Percentiles rank a stretch among this genome's conserved stretches.
These are phyloP conservation scores for Ophiostoma fasciatum DNA, from an alignment of 2,329 filamentous ascomycete genomes.

Conservation along the genomic window DNA sequence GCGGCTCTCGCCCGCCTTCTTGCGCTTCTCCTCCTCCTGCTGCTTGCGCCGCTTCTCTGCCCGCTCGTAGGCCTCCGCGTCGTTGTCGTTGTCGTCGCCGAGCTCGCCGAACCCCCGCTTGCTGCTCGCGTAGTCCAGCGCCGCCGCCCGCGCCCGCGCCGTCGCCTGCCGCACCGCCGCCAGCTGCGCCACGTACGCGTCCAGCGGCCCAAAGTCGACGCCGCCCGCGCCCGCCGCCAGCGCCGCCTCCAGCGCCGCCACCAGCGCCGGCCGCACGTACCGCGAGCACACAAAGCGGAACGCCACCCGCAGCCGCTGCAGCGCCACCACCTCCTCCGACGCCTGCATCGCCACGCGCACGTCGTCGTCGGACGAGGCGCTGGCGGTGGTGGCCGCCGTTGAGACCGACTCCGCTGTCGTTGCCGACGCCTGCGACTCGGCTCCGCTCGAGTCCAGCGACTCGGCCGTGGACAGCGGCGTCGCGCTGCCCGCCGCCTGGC, in stretches of 20 bases:
- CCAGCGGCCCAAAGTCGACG: constrained; percentile 53
- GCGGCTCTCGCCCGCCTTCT: constrained; percentile 58
- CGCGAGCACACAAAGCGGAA: constrained; percentile 48
- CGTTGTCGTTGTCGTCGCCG: constrained; percentile 47
- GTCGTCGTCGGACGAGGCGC: constrained; percentile 22
- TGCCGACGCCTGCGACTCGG: constrained; percentile 28
- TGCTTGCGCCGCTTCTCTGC: constrained; percentile 72
- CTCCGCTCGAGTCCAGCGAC: constrained; percentile 18
- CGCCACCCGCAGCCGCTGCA: constrained; percentile 50
- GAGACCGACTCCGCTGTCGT: constrained; percentile 22
- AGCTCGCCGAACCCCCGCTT: constrained; percentile 43
- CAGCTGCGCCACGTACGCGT: constrained; percentile 53
- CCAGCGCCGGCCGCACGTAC: constrained; percentile 38
- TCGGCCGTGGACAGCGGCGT: constrained; percentile 18
- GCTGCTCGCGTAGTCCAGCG: constrained; percentile 48
- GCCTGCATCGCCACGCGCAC: constrained; percentile 29
- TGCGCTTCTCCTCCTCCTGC: constrained; percentile 80
- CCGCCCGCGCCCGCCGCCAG: constrained; percentile 19
- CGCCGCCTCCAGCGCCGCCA: constrained; percentile 24
- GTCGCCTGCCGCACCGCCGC: constrained; percentile 57
- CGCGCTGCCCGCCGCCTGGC: too few species aligned
- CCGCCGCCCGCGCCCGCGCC: constrained; percentile 48
- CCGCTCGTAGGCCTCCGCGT: constrained; percentile 53
- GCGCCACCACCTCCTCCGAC: constrained; percentile 32
- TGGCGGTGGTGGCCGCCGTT: constrained; percentile 29